phyloP scores from a whole-genome alignment of 176 grass and related monocot genomes.

The Musa beccarii region DNA sequence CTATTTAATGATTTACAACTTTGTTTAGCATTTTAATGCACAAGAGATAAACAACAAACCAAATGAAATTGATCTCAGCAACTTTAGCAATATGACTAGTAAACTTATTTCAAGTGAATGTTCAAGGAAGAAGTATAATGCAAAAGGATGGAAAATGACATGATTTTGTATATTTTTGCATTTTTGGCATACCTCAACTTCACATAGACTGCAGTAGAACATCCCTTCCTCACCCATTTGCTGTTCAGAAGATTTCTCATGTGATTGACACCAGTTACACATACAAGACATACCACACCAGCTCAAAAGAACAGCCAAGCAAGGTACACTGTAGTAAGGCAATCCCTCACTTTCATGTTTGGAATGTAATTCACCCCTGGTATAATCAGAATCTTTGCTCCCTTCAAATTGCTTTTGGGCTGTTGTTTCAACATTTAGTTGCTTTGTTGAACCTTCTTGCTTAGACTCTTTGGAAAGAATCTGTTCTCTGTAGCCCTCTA shows the following conservation, averaged over 20 bases:
- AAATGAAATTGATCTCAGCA: neutral
- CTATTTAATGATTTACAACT: no score
- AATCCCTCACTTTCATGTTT: constrained; percentile 41
- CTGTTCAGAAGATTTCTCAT: constrained; percentile 52
- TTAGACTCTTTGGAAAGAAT: constrained; percentile 11
- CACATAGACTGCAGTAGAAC: constrained; percentile 94
- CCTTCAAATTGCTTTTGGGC: constrained; percentile 26
- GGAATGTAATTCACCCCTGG: constrained; percentile 35
- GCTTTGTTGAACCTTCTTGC: constrained; percentile 25
- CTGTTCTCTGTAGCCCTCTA: constrained; percentile 33
- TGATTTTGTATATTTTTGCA: neutral
- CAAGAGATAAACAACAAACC: neutral
- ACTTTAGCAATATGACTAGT: neutral
- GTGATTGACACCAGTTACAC: constrained; percentile 35
- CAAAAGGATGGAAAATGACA: neutral
- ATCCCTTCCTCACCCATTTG: constrained; percentile 72
- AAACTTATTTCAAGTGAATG: neutral
- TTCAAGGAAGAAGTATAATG: neutral
- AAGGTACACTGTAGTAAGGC: constrained; percentile 27
- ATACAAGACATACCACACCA: constrained; percentile 44
- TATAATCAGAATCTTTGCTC: constrained; percentile 22
- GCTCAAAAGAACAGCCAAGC: constrained; percentile 31
- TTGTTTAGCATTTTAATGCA: neutral
- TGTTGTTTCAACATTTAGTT: constrained; percentile 28
- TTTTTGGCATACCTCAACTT: constrained; percentile 60